These are phyloP conservation scores for Trichopus zeylanicus DNA, from an alignment of 116 monocot genomes.

Conservation along the genomic window DNA sequence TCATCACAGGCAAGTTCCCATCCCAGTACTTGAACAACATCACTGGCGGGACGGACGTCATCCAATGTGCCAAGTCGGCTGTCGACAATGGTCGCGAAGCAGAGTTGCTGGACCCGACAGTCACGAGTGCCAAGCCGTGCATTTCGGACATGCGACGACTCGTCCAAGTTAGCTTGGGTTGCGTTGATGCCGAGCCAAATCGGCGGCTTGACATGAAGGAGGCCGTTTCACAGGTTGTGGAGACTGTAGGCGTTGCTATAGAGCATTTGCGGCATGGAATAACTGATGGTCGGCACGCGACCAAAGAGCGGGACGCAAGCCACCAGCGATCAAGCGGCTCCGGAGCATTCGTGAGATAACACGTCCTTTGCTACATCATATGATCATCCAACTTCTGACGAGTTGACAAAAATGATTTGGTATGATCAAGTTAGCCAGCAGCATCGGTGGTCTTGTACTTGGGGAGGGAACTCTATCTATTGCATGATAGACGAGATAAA, in stretches of 20 bases:
- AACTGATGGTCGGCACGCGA: neutral
- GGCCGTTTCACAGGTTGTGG: constrained; percentile 39
- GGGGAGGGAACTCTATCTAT: too few species aligned
- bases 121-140: constrained; percentile 12
- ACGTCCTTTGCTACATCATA: too few species aligned
- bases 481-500: too few species aligned
- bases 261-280: neutral
- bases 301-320: too few species aligned
- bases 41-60: constrained; percentile 76
- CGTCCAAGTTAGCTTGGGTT: constrained; percentile 31
- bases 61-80: constrained; percentile 37
- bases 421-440: too few species aligned
- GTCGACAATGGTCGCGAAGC: constrained; percentile 28
- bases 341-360: too few species aligned
- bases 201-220: constrained; percentile 42
- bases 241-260: constrained; percentile 15
- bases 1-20: constrained; percentile 80
- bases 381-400: too few species aligned
- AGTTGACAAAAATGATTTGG: too few species aligned
- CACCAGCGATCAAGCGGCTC: neutral
- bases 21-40: constrained; percentile 54
- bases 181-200: constrained; percentile 34
- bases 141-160: constrained; percentile 48
- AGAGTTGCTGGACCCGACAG: constrained; percentile 49
- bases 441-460: too few species aligned